Percentiles rank a stretch among this genome's conserved stretches.
phyloP scores from a whole-genome alignment of 139 green algal genomes.

The Asterochloris sp. region DNA sequence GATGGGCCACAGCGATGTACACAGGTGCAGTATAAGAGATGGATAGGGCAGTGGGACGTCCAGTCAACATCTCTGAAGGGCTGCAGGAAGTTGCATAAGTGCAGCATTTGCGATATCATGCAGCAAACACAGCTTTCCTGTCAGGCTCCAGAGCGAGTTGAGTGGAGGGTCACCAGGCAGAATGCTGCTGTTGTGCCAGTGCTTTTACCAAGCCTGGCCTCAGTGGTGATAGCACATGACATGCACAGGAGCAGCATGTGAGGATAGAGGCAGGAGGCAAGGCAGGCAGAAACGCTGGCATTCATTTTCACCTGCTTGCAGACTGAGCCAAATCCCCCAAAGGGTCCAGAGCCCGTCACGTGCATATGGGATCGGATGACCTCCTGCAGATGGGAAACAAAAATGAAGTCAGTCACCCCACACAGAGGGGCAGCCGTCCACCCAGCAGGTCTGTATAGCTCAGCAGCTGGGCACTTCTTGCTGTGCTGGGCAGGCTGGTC shows the following conservation, averaged over 20 bases:
- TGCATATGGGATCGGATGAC: constrained; percentile 93
- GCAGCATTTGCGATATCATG: background rate
- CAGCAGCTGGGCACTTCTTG: too few species aligned
- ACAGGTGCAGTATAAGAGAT: background rate
- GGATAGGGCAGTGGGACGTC: background rate
- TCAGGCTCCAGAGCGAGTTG: too few species aligned
- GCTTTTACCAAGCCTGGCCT: background rate
- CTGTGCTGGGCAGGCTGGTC: too few species aligned
- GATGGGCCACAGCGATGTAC: background rate
- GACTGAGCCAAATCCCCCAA: constrained; percentile 51
- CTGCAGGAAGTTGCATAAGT: constrained; percentile 72
- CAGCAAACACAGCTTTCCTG: background rate
- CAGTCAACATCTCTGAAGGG: constrained; percentile 84
- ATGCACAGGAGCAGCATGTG: background rate
- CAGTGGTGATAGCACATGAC: background rate
- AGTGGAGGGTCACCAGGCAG: background rate
- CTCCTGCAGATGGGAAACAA: constrained; percentile 48
- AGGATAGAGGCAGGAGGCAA: background rate
- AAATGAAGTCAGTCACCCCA: too few species aligned
- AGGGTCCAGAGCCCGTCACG: constrained; percentile 70
- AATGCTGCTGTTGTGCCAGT: background rate
- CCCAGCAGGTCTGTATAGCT: too few species aligned
- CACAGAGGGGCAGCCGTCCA: too few species aligned
- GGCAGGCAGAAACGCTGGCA: background rate
- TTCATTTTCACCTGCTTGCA: constrained; percentile 36